Evolutionary conservation across 1,139 yeast genomes (phyloP).

Genomic region (Magnusiomyces suaveolens): DNA sequence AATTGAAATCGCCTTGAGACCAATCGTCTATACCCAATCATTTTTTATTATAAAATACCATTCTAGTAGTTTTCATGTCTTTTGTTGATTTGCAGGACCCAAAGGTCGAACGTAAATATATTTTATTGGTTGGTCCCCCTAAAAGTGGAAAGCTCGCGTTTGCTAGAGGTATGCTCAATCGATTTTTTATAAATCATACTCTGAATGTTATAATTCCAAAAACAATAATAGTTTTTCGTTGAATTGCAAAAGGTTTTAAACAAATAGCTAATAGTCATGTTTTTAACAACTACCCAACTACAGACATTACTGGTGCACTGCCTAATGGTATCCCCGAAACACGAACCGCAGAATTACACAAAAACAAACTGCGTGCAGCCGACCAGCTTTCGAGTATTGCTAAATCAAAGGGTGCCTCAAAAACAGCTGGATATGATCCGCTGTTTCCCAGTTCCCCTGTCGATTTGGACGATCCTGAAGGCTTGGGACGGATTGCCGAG

Average conservation of each 20-base stretch:
- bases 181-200: no score
- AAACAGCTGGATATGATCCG: not conserved
- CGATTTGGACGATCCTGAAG: not conserved
- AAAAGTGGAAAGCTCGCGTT: conserved; percentile 12
- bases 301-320: conserved; percentile 12
- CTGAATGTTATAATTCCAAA: no score
- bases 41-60: not conserved
- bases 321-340: conserved; percentile 12
- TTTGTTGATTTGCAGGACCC: not conserved
- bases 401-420: not conserved
- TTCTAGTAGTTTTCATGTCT: not conserved
- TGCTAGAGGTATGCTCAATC: conserved; percentile 11
- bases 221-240: no score
- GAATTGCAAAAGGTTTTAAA: no score
- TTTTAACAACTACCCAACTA: no score
- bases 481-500: not conserved
- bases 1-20: not conserved
- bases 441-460: not conserved
- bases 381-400: not conserved
- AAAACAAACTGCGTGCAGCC: not conserved
- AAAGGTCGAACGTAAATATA: conserved; percentile 8
- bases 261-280: no score
- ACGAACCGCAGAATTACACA: not conserved
- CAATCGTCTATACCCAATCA: not conserved
- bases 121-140: conserved; percentile 13